A percentile compares a stretch with the other conserved stretches of the same genome.
Conservation (phyloP, 495 filamentous ascomycete species). For the Hamigera avellanea region DNA sequence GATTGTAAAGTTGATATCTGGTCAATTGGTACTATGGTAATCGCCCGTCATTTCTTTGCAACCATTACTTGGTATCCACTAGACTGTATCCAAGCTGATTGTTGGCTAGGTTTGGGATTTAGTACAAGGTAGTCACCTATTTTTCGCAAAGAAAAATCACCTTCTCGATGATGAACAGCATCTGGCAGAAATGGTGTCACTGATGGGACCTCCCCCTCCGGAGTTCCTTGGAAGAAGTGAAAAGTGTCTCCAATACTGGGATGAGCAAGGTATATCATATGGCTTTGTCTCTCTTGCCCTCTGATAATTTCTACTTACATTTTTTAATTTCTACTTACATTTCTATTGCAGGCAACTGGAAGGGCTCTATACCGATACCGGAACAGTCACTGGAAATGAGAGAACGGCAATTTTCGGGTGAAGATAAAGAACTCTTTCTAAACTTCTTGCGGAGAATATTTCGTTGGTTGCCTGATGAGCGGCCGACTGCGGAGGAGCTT, state of each 20-base stretch:
- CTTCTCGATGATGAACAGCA: constrained; percentile 18
- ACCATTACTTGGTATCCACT: too few species aligned
- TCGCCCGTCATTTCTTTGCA: constrained; percentile 5
- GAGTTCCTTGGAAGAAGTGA: constrained; percentile 17
- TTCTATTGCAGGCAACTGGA: constrained; percentile 12
- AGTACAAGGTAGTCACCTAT: constrained; percentile 6
- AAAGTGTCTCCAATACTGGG: constrained; percentile 14
- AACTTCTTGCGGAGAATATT: constrained; percentile 20
- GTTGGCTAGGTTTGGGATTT: constrained; percentile 15
- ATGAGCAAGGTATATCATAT: constrained; percentile 13
- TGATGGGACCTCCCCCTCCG: constrained; percentile 21
- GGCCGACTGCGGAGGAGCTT: constrained; percentile 19
- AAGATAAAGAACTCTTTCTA: constrained; percentile 18
- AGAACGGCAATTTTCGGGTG: constrained; percentile 7
- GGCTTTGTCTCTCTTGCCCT: neutral
- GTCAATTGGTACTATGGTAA: constrained; percentile 25
- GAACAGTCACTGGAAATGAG: constrained; percentile 10
- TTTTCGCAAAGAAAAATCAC: constrained; percentile 8
- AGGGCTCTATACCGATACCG: constrained; percentile 12
- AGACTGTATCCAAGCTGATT: too few species aligned
- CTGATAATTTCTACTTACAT: neutral
- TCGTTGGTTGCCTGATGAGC: constrained; percentile 18
- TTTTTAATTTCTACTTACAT: neutral
- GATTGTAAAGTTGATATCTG: constrained; percentile 27
- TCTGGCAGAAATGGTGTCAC: constrained; percentile 22